Percentiles rank a stretch among this genome's conserved stretches.
These are phyloP conservation scores for Exophiala xenobiotica DNA, from an alignment of 2,329 filamentous ascomycete genomes.

Conservation along the genomic window DNA sequence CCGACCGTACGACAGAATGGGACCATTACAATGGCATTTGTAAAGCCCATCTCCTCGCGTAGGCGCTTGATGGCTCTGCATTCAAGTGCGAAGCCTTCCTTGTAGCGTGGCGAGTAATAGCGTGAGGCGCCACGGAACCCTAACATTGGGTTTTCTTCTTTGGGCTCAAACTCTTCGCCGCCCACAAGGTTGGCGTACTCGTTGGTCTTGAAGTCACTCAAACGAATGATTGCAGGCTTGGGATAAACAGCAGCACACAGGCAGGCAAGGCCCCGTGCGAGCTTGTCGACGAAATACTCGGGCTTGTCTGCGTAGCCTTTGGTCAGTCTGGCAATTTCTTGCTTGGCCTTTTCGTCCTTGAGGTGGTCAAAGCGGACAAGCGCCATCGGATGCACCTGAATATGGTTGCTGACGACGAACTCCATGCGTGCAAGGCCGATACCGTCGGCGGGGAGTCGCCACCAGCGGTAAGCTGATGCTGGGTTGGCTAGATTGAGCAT, in stretches of 20 bases:
- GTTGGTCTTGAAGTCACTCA: slow-evolving; percentile 46
- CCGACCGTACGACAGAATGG: slow-evolving; percentile 3
- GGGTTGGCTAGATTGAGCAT: slow-evolving; percentile 44
- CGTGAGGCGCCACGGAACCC: slow-evolving; percentile 45
- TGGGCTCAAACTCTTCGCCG: slow-evolving; percentile 41
- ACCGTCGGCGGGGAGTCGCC: slow-evolving; percentile 41
- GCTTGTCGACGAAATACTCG: slow-evolving; percentile 42
- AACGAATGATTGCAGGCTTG: slow-evolving; percentile 40
- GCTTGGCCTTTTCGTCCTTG: slow-evolving; percentile 28
- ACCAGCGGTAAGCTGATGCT: slow-evolving; percentile 42
- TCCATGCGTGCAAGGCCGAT: slow-evolving; percentile 45
- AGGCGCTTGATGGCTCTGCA: slow-evolving; percentile 41
- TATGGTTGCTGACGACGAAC: slow-evolving; percentile 5
- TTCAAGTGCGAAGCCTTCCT: slow-evolving; percentile 42
- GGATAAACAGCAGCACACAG: slow-evolving; percentile 42
- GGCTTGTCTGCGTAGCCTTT: slow-evolving; percentile 37
- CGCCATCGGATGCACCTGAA: slow-evolving; percentile 2
- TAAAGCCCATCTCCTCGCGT: slow-evolving; percentile 40
- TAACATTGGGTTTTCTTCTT: slow-evolving; percentile 45
- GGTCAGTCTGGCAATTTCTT: slow-evolving; percentile 35
- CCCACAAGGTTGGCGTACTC: slow-evolving; percentile 44
- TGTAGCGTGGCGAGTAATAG: slow-evolving; percentile 43
- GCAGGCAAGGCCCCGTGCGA: slow-evolving; percentile 39
- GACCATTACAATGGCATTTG: slow-evolving; percentile 29
- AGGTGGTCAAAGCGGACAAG: slow-evolving; percentile 4